Evolutionary conservation across 2,329 filamentous ascomycete species (phyloP), one percentile per base, ranked within the genome.

Genomic region (Neofusicoccum sp.): DNA sequence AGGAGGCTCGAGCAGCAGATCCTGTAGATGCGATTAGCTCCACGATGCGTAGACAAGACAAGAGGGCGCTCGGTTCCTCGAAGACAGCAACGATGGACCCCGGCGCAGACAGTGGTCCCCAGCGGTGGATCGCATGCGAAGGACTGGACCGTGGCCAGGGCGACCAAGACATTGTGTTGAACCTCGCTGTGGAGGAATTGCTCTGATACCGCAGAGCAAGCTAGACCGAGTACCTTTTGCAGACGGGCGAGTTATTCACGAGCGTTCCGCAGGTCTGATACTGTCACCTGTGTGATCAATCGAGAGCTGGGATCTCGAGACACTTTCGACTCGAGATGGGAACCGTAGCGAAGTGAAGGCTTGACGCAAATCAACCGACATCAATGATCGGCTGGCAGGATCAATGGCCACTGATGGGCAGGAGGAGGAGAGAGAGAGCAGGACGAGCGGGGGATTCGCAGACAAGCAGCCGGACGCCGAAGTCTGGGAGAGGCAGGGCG

Each of bases 321-420:
- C 79, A 62, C 80, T 78, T 72, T 79, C 76, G 75, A 82, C 78
- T 78, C 82, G 79, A 79, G 79, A 79, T 65, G 81, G 81, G 68
- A 81, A 83, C 63, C 80, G 79, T 69, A 84, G 72, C 63, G 80
- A 83, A 67, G 80, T 78, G 64, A 80, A 78, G 66, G 79, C 79
- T 74, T 78, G 75, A 73, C 81, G 80, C 72, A 80, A 73, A 75
- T 83, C 80, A 82, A 83, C 81, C 81, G 82, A 84, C 82, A 84
- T 84, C 81, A 82, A 82, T 73, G 45, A 53, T 34, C 47, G 48
- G 58, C 40, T 30, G 16, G 30, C 16, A n/a, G 20, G 36, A 33
- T 49, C 44, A 43, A 41, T 26, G 38, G 44, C 57, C 44, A 59
- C 44, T 16, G 41, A 44, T n/a, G 56, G 56, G 56, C 34, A 59